Evolutionary conservation across 1,284 basidiomycete species (phyloP).

Genomic region (Rhodofomes roseus): DNA sequence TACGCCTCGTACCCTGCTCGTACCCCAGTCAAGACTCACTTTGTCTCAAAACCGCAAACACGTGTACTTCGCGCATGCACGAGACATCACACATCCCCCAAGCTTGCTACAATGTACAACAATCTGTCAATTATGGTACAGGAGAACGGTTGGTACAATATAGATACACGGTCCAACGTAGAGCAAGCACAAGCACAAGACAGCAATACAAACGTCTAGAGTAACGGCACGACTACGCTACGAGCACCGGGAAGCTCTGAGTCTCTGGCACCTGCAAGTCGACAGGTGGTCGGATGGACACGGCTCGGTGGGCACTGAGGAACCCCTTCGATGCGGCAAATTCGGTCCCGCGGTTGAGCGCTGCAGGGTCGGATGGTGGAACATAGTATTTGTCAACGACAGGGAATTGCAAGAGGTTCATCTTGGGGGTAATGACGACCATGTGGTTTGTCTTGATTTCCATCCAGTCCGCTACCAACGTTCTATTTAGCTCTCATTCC

Average conservation of each 20-base stretch:
- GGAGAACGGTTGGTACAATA: not conserved
- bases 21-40: not conserved
- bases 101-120: too few species aligned
- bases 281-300: not conserved
- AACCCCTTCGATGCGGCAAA: slow-evolving; percentile 76
- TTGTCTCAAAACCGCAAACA: not conserved
- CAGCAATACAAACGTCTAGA: not conserved
- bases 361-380: slow-evolving; percentile 70
- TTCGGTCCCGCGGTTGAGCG: slow-evolving; percentile 57
- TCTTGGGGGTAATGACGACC: slow-evolving; percentile 87
- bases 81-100: not conserved
- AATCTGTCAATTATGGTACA: too few species aligned
- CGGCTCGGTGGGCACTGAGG: slow-evolving; percentile 42
- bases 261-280: slow-evolving; percentile 7
- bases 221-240: slow-evolving; percentile 5
- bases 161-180: not conserved
- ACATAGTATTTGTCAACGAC: slow-evolving; percentile 92
- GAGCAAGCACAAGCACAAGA: slow-evolving; percentile 3
- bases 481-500: not conserved
- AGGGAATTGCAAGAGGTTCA: slow-evolving; percentile 93
- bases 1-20: not conserved
- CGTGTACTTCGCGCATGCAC: not conserved
- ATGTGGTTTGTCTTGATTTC: slow-evolving; percentile 91
- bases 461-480: slow-evolving; percentile 81
- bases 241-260: slow-evolving; percentile 11